Conservation (phyloP, 306 rosid species). For the Quercus rubra region DNA sequence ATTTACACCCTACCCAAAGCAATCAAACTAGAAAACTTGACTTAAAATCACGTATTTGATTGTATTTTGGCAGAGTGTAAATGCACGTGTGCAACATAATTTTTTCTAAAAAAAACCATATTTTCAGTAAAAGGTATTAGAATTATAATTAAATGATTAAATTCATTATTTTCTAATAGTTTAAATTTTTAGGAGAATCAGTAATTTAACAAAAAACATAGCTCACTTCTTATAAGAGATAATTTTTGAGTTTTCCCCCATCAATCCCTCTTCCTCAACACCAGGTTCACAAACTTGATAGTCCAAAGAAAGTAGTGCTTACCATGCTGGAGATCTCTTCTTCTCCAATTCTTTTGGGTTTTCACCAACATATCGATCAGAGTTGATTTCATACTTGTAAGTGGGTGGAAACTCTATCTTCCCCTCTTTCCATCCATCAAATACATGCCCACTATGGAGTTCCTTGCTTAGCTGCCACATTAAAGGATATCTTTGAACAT, state of each 20-base stretch:
- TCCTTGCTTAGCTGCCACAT: slow-evolving; percentile 69
- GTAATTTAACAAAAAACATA: neutral
- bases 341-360: slow-evolving; percentile 79
- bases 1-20: too few species aligned
- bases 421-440: slow-evolving; percentile 96
- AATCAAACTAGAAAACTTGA: too few species aligned
- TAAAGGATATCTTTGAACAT: slow-evolving; percentile 8
- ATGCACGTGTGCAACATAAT: too few species aligned
- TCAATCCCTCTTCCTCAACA: neutral
- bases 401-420: slow-evolving; percentile 82
- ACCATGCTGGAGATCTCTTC: slow-evolving; percentile 98
- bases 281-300: neutral
- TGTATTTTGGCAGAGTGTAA: too few species aligned
- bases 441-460: slow-evolving; percentile 66
- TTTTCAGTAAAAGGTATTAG: too few species aligned
- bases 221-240: neutral
- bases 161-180: too few species aligned
- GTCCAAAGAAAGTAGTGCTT: slow-evolving; percentile 19
- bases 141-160: too few species aligned
- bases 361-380: slow-evolving; percentile 75
- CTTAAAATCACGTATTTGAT: too few species aligned
- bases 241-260: too few species aligned
- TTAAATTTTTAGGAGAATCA: too few species aligned
- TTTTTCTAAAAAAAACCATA: fast-evolving
- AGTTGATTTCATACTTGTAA: slow-evolving; percentile 76